Evolutionary conservation across 179 eudicot species (phyloP).

Genomic region (Patellifolia procumbens): DNA sequence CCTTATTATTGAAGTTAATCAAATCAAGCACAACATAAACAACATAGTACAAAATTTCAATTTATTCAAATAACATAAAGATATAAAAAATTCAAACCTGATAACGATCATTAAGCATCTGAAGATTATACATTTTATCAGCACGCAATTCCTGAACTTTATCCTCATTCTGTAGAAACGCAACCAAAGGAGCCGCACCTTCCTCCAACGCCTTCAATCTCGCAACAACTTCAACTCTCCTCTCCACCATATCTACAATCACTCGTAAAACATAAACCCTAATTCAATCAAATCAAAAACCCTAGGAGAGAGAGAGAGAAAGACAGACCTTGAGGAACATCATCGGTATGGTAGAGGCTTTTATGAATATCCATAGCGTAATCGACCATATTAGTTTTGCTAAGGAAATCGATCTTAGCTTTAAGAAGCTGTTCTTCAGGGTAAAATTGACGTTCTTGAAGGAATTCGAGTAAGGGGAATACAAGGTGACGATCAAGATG

Average conservation of each 20-base stretch:
- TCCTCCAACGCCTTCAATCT: constrained; percentile 87
- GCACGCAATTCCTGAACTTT: constrained; percentile 85
- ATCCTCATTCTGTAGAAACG: constrained; percentile 74
- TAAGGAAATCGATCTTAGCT: constrained; percentile 79
- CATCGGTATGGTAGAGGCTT: constrained; percentile 76
- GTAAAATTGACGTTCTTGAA: constrained; percentile 67
- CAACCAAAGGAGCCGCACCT: constrained; percentile 76
- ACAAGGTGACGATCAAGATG: constrained; percentile 81
- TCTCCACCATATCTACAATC: constrained; percentile 78
- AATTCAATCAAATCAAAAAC: constrained; percentile 2
- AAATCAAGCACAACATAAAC: not conserved
- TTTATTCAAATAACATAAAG: not conserved
- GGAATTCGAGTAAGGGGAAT: constrained; percentile 79
- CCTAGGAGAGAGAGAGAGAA: not conserved
- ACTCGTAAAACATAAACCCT: constrained; percentile 1
- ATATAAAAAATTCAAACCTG: constrained; percentile 44
- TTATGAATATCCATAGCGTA: constrained; percentile 98
- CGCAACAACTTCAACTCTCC: constrained; percentile 87
- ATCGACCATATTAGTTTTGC: constrained; percentile 92
- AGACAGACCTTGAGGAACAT: constrained; percentile 75
- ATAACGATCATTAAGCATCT: constrained; percentile 83
- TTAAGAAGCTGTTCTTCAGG: constrained; percentile 68
- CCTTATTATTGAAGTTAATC: not conserved
- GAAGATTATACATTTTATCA: constrained; percentile 85
- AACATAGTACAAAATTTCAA: not conserved